phyloP scores from a whole-genome alignment of 2,329 filamentous ascomycete genomes.

The Fusarium sp. region DNA sequence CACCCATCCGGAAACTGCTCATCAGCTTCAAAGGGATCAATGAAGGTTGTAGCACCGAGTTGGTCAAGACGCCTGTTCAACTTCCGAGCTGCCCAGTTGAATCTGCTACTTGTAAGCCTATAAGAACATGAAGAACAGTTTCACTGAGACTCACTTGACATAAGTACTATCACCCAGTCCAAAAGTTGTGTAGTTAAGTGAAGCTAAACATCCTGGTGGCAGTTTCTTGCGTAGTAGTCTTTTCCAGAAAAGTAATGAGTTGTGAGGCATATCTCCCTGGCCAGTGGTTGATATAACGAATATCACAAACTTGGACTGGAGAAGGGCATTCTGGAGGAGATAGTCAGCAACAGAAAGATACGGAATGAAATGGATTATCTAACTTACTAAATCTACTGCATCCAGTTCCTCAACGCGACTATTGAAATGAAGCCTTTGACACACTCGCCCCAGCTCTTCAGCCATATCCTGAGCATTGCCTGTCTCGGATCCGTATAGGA shows the following conservation, averaged over 20 bases:
- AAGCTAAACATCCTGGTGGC: conserved; percentile 73
- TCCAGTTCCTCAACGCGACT: conserved; percentile 83
- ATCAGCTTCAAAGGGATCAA: conserved; percentile 86
- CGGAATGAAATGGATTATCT: neutral
- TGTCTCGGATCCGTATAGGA: conserved; percentile 95
- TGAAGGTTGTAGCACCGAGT: conserved; percentile 81
- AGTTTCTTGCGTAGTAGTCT: conserved; percentile 83
- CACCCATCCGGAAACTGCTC: conserved; percentile 94
- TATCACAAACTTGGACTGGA: conserved; percentile 70
- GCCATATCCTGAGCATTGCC: conserved; percentile 94
- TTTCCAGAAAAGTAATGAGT: conserved; percentile 86
- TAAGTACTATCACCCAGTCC: conserved; percentile 96
- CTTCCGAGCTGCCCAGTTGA: conserved; percentile 93
- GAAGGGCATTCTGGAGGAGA: conserved; percentile 60
- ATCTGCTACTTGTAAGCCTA: conserved; percentile 60
- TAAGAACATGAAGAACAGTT: neutral
- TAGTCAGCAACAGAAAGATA: conserved; percentile 12
- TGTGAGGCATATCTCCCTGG: conserved; percentile 91
- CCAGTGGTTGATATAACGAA: conserved; percentile 93
- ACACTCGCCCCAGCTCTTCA: conserved; percentile 79
- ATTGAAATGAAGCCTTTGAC: conserved; percentile 81
- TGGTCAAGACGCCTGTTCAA: conserved; percentile 85
- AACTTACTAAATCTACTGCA: conserved; percentile 76
- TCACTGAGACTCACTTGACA: conserved; percentile 71
- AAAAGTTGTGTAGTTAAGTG: conserved; percentile 83